These are phyloP conservation scores for Malassezia equina DNA, from an alignment of 1,284 basidiomycete species.

Conservation along the genomic window DNA sequence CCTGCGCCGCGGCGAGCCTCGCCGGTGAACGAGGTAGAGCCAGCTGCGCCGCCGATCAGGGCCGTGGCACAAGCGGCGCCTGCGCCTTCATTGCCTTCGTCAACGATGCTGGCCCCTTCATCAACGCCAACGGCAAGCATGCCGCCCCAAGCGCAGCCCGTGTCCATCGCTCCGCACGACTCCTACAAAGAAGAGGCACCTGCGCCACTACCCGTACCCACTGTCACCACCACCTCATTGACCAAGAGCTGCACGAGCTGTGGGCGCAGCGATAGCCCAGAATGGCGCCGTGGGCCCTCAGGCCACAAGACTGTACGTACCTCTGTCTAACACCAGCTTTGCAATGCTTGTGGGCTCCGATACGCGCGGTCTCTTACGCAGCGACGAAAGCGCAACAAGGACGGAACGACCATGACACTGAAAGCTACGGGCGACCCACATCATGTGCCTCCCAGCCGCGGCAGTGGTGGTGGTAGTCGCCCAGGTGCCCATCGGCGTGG, in stretches of 20 bases:
- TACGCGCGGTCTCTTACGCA: conserved; percentile 37
- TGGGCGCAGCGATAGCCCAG: conserved; percentile 61
- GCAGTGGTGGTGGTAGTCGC: conserved; percentile 31
- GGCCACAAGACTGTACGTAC: conserved; percentile 37
- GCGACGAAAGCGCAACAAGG: conserved; percentile 35
- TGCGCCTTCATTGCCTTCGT: too few relatives aligned
- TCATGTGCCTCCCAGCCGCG: conserved; percentile 32
- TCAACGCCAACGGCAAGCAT: background rate
- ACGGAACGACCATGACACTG: conserved; percentile 28
- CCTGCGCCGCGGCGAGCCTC: too few relatives aligned
- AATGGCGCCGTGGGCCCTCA: conserved; percentile 66
- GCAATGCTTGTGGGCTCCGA: conserved; percentile 45
- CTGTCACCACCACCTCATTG: too few relatives aligned
- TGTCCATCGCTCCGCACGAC: background rate
- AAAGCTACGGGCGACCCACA: conserved; percentile 31
- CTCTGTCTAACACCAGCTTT: conserved; percentile 16
- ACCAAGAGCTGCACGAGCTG: conserved; percentile 45
- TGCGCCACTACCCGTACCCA: too few relatives aligned
- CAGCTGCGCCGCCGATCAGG: too few relatives aligned
- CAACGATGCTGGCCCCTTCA: too few relatives aligned
- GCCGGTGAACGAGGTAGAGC: too few relatives aligned
- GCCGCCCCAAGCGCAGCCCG: background rate
- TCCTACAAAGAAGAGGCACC: background rate
- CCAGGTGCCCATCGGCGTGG: conserved; percentile 28
- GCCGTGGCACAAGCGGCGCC: background rate